phyloP scores from a whole-genome alignment of 2,329 filamentous ascomycete species.

The Fusarium sterilihyphosum region DNA sequence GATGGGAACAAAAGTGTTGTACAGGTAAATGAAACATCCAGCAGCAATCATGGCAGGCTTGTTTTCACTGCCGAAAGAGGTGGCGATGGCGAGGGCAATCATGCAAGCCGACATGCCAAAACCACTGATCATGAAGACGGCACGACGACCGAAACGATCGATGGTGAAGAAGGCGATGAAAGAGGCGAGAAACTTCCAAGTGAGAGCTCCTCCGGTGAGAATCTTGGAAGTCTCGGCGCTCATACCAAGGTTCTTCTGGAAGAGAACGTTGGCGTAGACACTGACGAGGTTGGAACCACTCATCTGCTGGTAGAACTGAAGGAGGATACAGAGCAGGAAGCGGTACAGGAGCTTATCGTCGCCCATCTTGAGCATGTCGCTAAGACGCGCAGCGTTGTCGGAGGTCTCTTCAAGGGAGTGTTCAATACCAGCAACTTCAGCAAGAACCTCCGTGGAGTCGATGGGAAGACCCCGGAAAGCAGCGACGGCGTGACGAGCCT shows the following conservation, averaged over 20 bases:
- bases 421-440: constrained; percentile 59
- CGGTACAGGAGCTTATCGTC: constrained; percentile 62
- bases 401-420: constrained; percentile 57
- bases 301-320: constrained; percentile 48
- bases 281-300: constrained; percentile 43
- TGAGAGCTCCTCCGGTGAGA: constrained; percentile 41
- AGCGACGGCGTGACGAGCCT: constrained; percentile 49
- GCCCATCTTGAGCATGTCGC: constrained; percentile 59
- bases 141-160: constrained; percentile 44
- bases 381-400: constrained; percentile 49
- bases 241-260: constrained; percentile 42
- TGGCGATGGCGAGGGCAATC: constrained; percentile 42
- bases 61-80: constrained; percentile 34
- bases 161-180: constrained; percentile 44
- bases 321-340: constrained; percentile 45
- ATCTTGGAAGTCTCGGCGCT: constrained; percentile 36
- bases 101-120: constrained; percentile 42
- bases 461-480: constrained; percentile 51
- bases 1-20: constrained; percentile 74
- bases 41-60: constrained; percentile 37
- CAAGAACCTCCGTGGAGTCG: constrained; percentile 50
- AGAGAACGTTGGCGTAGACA: constrained; percentile 46
- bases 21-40: constrained; percentile 67
- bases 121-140: constrained; percentile 41
- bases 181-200: constrained; percentile 48